Evolutionary conservation across 208 protist genomes (phyloP).

Genomic region (Leishmania gerbilli): DNA sequence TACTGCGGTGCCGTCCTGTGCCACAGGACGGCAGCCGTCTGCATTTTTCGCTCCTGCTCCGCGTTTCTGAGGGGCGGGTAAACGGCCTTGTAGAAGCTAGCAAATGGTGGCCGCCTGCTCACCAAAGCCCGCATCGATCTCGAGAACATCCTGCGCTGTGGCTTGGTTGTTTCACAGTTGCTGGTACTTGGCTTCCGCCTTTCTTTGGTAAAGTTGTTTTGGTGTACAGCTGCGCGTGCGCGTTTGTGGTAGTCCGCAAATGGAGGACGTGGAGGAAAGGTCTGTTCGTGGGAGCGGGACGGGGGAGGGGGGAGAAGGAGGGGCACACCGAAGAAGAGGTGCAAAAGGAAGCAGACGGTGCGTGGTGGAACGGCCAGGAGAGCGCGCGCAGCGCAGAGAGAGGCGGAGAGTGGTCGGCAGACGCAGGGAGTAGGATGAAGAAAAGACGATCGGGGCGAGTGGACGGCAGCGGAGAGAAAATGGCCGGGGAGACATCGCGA

Average conservation of each 20-base stretch:
- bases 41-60: conserved; percentile 9
- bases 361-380: background rate
- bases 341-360: background rate
- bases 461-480: no score
- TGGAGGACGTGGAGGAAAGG: background rate
- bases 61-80: background rate
- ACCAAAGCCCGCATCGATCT: conserved; percentile 23
- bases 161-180: background rate
- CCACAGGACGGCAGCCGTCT: conserved; percentile 24
- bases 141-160: conserved; percentile 19
- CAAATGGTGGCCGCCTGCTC: conserved; percentile 26
- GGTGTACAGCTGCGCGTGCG: conserved; percentile 2
- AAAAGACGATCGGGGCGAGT: no score
- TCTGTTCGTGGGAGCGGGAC: background rate
- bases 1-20: conserved; percentile 20
- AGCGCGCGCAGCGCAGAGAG: background rate
- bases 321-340: background rate
- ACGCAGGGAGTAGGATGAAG: background rate
- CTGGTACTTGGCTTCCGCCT: no score
- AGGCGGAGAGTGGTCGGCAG: no score
- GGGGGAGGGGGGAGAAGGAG: background rate
- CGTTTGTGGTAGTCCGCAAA: background rate
- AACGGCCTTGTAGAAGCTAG: conserved; percentile 32
- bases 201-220: background rate
- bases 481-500: no score